Percentiles rank a stretch among this genome's conserved stretches.
These are phyloP conservation scores for Fusarium chuoi DNA, from an alignment of 2,329 filamentous ascomycete genomes.

Conservation along the genomic window DNA sequence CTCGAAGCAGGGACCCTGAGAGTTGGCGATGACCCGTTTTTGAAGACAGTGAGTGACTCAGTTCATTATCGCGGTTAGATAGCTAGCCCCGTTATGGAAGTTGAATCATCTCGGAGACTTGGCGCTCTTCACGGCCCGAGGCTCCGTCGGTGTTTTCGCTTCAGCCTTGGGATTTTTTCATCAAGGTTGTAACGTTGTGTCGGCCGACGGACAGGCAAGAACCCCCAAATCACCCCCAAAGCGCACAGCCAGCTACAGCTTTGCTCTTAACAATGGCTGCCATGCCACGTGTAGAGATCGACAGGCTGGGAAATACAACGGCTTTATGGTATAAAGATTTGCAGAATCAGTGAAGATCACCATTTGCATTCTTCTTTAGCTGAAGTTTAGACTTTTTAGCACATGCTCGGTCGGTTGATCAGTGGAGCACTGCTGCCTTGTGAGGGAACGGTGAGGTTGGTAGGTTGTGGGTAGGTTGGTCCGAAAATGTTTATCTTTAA, in stretches of 20 bases:
- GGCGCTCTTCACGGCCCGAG: background rate
- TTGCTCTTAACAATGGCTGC: background rate
- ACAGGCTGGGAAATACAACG: background rate
- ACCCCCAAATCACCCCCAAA: background rate
- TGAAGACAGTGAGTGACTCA: slow-evolving; percentile 1
- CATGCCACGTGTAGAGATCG: background rate
- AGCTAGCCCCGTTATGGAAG: slow-evolving; percentile 14
- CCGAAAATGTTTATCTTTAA: background rate
- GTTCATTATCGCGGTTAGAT: background rate
- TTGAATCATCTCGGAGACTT: slow-evolving; percentile 7
- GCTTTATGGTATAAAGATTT: rapidly evolving
- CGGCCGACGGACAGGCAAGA: background rate
- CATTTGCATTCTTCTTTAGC: background rate
- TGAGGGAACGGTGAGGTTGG: background rate
- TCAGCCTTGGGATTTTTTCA: background rate
- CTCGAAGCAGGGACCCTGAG: background rate
- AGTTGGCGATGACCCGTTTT: slow-evolving; percentile 6
- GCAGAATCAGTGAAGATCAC: background rate
- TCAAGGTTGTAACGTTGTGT: background rate
- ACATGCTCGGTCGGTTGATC: background rate
- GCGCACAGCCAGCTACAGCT: background rate
- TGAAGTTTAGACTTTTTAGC: background rate
- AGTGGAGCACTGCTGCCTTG: slow-evolving; percentile 6
- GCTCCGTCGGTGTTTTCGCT: background rate
- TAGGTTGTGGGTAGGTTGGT: background rate